phyloP scores from a whole-genome alignment of 805 yeast genomes.

The Metschnikowia similis region DNA sequence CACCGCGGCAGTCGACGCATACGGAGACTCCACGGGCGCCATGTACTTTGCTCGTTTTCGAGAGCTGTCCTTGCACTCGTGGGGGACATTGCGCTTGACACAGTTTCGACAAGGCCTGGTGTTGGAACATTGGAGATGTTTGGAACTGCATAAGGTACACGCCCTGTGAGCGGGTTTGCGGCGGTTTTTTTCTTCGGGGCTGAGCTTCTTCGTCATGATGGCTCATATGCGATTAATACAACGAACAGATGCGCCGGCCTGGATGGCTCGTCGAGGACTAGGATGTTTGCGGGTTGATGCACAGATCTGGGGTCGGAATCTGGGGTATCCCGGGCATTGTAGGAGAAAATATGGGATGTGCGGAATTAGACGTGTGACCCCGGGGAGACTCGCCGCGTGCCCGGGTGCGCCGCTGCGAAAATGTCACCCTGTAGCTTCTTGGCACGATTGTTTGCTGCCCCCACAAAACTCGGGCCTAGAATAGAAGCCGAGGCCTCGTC shows the following conservation, averaged over 20 bases:
- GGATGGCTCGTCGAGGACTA: neutral
- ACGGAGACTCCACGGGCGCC: slow-evolving; percentile 6
- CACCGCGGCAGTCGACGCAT: neutral
- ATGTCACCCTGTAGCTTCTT: neutral
- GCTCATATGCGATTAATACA: neutral
- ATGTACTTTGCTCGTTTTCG: slow-evolving; percentile 48
- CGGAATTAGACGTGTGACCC: slow-evolving; percentile 1
- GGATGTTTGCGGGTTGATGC: neutral
- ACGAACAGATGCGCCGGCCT: neutral
- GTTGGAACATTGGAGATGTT: slow-evolving; percentile 70
- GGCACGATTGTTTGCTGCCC: neutral
- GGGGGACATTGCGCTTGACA: slow-evolving; percentile 53
- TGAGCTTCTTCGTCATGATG: slow-evolving; percentile 59
- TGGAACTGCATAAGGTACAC: slow-evolving; percentile 66
- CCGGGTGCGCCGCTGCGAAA: neutral
- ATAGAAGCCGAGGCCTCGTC: too few relatives aligned
- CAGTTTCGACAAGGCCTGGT: slow-evolving; percentile 72
- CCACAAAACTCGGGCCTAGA: too few relatives aligned
- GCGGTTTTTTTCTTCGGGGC: slow-evolving; percentile 46
- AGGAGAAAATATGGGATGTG: slow-evolving; percentile 8
- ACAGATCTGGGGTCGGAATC: slow-evolving; percentile 9
- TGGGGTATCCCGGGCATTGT: slow-evolving; percentile 21
- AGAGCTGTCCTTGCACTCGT: slow-evolving; percentile 53
- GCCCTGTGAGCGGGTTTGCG: slow-evolving; percentile 67
- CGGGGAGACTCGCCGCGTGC: slow-evolving; percentile 1